phyloP scores from a whole-genome alignment of 345 rosid genomes.

The Citrus unshiu region DNA sequence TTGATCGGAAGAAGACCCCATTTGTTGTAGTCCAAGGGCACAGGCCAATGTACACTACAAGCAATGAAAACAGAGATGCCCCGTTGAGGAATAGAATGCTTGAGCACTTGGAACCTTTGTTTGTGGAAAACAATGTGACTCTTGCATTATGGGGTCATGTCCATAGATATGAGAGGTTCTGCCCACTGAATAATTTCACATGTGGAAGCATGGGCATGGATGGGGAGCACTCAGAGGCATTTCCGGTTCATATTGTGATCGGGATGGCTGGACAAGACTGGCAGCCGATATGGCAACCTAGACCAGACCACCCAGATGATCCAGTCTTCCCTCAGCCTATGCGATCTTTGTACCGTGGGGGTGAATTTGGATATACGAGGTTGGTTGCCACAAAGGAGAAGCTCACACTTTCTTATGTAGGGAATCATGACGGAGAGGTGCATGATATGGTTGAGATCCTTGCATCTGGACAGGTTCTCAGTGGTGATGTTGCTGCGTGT shows the following conservation, averaged over 20 bases:
- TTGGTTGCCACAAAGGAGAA: conserved; percentile 76
- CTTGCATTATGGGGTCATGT: conserved; percentile 97
- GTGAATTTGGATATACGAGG: conserved; percentile 88
- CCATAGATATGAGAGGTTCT: conserved; percentile 88
- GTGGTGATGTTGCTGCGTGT: conserved; percentile 23
- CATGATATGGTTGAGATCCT: conserved; percentile 81
- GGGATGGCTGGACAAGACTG: conserved; percentile 98
- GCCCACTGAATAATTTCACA: conserved; percentile 73
- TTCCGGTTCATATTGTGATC: conserved; percentile 83
- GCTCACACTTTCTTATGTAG: conserved; percentile 64
- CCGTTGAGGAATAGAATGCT: conserved; percentile 58
- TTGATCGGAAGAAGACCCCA: conserved; percentile 70
- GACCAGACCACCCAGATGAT: conserved; percentile 52
- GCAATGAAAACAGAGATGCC: conserved; percentile 52
- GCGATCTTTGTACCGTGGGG: conserved; percentile 77
- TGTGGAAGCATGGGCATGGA: conserved; percentile 44
- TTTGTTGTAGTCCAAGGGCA: conserved; percentile 84
- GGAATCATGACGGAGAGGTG: conserved; percentile 86
- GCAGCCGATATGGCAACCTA: conserved; percentile 85
- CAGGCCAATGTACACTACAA: conserved; percentile 94
- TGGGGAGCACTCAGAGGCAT: conserved; percentile 49
- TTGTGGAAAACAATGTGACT: conserved; percentile 64
- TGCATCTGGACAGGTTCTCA: conserved; percentile 66
- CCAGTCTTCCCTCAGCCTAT: conserved; percentile 81
- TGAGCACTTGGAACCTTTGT: conserved; percentile 79